Conservation (phyloP, 352 stramenopile species). For the Phytophthora lateralis region DNA sequence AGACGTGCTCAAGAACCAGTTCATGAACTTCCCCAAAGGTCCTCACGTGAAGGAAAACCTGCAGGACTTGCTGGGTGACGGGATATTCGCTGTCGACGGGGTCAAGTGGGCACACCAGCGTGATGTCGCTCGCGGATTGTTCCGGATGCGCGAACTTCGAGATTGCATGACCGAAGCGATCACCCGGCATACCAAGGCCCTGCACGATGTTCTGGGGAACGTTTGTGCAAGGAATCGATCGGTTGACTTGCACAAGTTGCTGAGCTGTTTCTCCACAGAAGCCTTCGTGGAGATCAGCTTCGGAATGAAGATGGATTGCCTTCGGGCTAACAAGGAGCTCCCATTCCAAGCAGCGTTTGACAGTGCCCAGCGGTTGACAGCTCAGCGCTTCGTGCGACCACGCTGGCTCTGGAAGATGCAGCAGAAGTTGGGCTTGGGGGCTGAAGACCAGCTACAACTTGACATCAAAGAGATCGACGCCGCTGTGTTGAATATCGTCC, state of each 20-base stretch:
- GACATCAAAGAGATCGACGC: constrained; percentile 52
- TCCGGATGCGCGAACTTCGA: constrained; percentile 52
- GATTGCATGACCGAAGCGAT: constrained; percentile 43
- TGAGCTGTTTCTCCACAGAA: constrained; percentile 73
- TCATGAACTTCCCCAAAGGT: constrained; percentile 78
- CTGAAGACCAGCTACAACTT: constrained; percentile 43
- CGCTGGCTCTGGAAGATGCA: constrained; percentile 56
- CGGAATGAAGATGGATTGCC: constrained; percentile 49
- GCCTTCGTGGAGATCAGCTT: constrained; percentile 78
- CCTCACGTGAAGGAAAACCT: constrained; percentile 34
- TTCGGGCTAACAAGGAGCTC: constrained; percentile 43
- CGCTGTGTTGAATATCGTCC: constrained; percentile 46
- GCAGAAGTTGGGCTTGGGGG: constrained; percentile 39
- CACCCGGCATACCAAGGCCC: constrained; percentile 28
- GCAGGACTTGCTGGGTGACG: constrained; percentile 60
- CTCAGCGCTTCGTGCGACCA: constrained; percentile 46
- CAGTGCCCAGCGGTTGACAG: constrained; percentile 36
- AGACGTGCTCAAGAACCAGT: constrained; percentile 62
- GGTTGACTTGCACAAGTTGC: constrained; percentile 48
- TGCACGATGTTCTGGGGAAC: constrained; percentile 34
- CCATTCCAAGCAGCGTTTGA: constrained; percentile 70
- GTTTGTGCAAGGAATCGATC: constrained; percentile 9
- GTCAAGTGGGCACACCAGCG: constrained; percentile 69
- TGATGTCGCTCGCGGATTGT: constrained; percentile 82
- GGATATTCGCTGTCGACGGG: constrained; percentile 74